phyloP scores from a whole-genome alignment of 805 yeast species.

The Metschnikowia cubensis region DNA sequence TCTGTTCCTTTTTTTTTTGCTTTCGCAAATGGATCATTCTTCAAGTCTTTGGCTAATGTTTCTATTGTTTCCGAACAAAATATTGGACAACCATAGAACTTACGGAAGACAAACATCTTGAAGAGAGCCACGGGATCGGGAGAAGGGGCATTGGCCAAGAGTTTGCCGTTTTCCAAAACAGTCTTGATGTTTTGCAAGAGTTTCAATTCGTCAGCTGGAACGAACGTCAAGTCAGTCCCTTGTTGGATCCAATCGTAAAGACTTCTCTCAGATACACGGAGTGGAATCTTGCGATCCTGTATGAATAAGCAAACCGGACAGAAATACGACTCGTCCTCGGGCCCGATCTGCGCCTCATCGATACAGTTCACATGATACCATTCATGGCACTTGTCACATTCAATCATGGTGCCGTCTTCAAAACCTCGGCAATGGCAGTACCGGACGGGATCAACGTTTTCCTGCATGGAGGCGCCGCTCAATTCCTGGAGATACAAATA shows the following conservation, averaged over 20 bases:
- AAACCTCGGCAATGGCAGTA: slow-evolving; percentile 62
- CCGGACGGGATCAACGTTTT: slow-evolving; percentile 12
- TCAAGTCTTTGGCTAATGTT: not conserved
- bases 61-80: not conserved
- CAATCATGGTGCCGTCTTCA: slow-evolving; percentile 63
- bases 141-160: not conserved
- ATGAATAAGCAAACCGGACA: slow-evolving; percentile 15
- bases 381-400: slow-evolving; percentile 65
- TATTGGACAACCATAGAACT: slow-evolving; percentile 16
- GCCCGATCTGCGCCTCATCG: slow-evolving; percentile 12
- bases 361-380: slow-evolving; percentile 69
- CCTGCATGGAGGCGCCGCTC: slow-evolving; percentile 2
- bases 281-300: not conserved
- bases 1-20: not conserved
- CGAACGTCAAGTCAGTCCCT: slow-evolving; percentile 5
- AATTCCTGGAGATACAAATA: slow-evolving; percentile 13
- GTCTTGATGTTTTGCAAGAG: slow-evolving; percentile 3
- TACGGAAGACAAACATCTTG: slow-evolving; percentile 14
- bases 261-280: not conserved
- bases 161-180: not conserved
- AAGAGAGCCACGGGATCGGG: slow-evolving; percentile 3
- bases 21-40: not conserved
- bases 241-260: slow-evolving; percentile 3
- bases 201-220: slow-evolving; percentile 8
- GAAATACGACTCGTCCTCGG: slow-evolving; percentile 14